Evolutionary conservation across 805 yeast species (phyloP).

Genomic region (Ogataea saltuana): DNA sequence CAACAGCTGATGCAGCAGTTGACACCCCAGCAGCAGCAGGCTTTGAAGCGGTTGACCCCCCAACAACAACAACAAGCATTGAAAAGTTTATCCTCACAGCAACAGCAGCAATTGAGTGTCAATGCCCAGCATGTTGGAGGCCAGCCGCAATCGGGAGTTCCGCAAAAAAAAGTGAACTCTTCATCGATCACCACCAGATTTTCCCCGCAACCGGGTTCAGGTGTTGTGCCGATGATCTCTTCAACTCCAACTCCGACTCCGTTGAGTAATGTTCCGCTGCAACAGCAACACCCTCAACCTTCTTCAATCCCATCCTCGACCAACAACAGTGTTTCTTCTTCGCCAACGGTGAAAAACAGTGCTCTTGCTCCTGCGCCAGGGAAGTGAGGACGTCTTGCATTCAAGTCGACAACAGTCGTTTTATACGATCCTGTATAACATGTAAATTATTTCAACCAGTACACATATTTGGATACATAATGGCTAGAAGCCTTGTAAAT

Average conservation of each 20-base stretch:
- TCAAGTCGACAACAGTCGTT: too few relatives aligned
- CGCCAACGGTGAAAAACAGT: constrained; percentile 15
- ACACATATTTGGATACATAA: not conserved
- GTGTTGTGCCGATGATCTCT: constrained; percentile 17
- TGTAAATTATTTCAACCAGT: constrained; percentile 3
- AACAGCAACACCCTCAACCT: constrained; percentile 13
- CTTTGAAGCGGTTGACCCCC: constrained; percentile 40
- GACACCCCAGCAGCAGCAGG: constrained; percentile 31
- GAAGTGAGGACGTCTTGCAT: not conserved
- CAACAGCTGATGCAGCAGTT: constrained; percentile 22
- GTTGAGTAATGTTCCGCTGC: constrained; percentile 3
- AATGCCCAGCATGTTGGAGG: constrained; percentile 1
- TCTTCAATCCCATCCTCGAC: constrained; percentile 17
- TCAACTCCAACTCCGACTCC: constrained; percentile 4
- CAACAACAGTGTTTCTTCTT: constrained; percentile 19
- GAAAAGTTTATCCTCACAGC: constrained; percentile 24
- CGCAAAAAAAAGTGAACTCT: constrained; percentile 22
- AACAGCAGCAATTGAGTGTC: constrained; percentile 34
- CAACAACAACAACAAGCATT: constrained; percentile 36
- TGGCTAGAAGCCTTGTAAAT: too few relatives aligned
- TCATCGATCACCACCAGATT: constrained; percentile 32
- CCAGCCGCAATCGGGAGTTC: constrained; percentile 35
- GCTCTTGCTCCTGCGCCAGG: constrained; percentile 3
- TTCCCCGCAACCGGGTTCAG: constrained; percentile 33
- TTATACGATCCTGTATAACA: constrained; percentile 6